Conservation (phyloP, 345 rosid genomes). For the Eucalyptus brandiana region DNA sequence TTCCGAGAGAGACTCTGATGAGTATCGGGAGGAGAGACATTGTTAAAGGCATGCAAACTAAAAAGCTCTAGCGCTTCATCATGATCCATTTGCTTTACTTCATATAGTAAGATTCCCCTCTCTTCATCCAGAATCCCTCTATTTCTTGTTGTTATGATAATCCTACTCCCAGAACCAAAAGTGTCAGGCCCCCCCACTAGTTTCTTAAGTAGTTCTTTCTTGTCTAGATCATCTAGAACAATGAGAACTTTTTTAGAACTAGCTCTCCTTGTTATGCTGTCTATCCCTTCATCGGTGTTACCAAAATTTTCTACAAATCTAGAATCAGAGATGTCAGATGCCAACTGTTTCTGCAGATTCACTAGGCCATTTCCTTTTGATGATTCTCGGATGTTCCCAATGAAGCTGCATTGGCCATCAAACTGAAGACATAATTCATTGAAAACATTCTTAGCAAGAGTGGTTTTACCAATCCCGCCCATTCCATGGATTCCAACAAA, state of each 20-base stretch:
- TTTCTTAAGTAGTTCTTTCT: background rate
- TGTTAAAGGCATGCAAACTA: background rate
- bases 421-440: background rate
- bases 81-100: background rate
- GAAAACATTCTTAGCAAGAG: background rate
- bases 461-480: background rate
- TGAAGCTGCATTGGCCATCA: background rate
- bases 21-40: background rate
- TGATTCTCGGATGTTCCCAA: background rate
- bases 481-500: background rate
- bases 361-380: background rate
- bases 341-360: background rate
- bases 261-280: background rate
- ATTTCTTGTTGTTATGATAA: background rate
- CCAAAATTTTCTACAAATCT: background rate
- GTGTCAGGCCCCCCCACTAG: rapidly evolving
- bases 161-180: background rate
- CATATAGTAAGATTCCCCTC: background rate
- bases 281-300: background rate
- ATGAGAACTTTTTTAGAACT: background rate
- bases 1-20: background rate
- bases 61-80: background rate
- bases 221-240: background rate
- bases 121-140: background rate
- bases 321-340: background rate